These are phyloP conservation scores for Parmales sp. DNA, from an alignment of 108 stramenopile species.

Conservation along the genomic window DNA sequence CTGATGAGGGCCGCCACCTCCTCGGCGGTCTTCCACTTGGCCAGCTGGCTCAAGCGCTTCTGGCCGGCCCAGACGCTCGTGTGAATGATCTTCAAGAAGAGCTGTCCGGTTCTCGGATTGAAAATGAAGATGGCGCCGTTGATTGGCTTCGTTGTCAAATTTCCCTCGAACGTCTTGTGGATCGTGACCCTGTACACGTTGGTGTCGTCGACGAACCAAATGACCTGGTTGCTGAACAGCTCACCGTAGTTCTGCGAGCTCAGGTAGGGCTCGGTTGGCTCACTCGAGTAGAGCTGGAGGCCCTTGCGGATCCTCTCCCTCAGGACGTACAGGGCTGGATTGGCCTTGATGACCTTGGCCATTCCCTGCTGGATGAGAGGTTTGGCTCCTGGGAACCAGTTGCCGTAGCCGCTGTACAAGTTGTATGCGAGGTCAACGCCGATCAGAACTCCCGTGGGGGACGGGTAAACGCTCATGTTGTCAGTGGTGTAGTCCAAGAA, in stretches of 20 bases:
- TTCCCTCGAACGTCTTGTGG: conserved; percentile 99
- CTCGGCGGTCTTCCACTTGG: conserved; percentile 99
- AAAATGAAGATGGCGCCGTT: conserved; percentile 99
- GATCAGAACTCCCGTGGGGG: conserved; percentile 90
- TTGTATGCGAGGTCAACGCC: conserved; percentile 96
- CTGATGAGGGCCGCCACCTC: conserved; percentile 97
- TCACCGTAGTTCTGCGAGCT: conserved; percentile 98
- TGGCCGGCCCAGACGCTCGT: conserved; percentile 99
- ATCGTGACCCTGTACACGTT: conserved; percentile 98
- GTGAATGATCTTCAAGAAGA: conserved; percentile 98
- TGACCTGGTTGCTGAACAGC: conserved; percentile 94
- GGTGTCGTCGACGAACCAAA: conserved; percentile 99
- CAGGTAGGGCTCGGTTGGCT: conserved; percentile 98
- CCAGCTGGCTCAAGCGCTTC: conserved; percentile 95
- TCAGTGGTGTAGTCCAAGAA: conserved; percentile 99
- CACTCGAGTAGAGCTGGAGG: conserved; percentile 94
- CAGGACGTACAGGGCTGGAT: conserved; percentile 98
- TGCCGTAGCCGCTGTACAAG: conserved; percentile 92
- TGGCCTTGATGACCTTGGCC: conserved; percentile 99
- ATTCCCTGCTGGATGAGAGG: conserved; percentile 96
- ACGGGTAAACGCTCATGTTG: conserved; percentile 98
- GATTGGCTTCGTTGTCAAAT: conserved; percentile 97
- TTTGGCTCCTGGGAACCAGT: conserved; percentile 96
- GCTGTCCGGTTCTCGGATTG: conserved; percentile 95
- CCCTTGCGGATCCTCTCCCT: conserved; percentile 98